Percentiles rank a stretch among this genome's conserved stretches.
phyloP scores from a whole-genome alignment of 257 asterid species.

The Nicotiana attenuata region DNA sequence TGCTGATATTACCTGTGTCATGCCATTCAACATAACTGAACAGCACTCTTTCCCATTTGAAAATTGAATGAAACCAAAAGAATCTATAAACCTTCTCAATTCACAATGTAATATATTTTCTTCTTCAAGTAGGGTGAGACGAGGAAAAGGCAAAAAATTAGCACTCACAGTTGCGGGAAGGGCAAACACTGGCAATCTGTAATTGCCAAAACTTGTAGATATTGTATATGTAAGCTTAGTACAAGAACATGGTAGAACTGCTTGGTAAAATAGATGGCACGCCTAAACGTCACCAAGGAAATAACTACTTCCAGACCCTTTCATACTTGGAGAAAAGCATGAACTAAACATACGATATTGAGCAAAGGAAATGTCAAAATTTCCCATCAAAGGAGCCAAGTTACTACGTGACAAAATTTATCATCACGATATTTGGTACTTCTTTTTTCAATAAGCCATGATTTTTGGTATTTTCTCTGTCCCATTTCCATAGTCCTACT shows the following conservation, averaged over 20 bases:
- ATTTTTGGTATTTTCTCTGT: background rate
- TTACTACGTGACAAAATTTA: background rate
- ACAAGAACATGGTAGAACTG: background rate
- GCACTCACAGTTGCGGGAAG: background rate
- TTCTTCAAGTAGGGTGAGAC: background rate
- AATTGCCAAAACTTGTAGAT: constrained; percentile 6
- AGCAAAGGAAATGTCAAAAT: background rate
- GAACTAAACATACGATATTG: background rate
- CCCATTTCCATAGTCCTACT: background rate
- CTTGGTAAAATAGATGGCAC: background rate
- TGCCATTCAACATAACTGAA: no score
- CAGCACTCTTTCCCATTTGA: no score
- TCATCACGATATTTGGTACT: background rate
- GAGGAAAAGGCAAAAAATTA: background rate
- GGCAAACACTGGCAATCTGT: background rate
- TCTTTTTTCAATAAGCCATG: background rate
- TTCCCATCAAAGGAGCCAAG: background rate
- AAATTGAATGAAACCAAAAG: background rate
- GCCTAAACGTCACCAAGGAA: background rate
- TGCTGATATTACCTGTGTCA: no score
- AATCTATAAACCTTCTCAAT: background rate
- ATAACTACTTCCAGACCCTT: background rate
- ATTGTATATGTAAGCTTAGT: background rate
- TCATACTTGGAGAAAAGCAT: background rate
- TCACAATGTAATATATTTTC: background rate